These are phyloP conservation scores for Rhynchosporium agropyri DNA, from an alignment of 2,329 filamentous ascomycete species.

Conservation along the genomic window DNA sequence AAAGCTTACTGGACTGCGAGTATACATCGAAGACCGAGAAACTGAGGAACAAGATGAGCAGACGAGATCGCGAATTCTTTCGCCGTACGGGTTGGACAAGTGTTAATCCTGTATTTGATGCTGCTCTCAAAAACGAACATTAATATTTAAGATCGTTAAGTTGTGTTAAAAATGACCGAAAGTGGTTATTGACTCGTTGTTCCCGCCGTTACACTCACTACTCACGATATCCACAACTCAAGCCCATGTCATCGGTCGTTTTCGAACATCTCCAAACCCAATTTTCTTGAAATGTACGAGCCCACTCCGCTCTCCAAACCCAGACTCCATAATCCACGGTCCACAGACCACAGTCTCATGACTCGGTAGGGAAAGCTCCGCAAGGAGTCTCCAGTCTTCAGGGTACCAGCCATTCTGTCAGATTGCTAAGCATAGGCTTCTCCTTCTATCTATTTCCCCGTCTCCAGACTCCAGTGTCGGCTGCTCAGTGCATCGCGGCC, in stretches of 20 bases:
- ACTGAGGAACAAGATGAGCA: background rate
- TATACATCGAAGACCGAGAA: background rate
- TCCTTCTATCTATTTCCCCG: conserved; percentile 7
- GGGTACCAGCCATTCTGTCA: background rate
- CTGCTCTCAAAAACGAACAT: too few relatives aligned
- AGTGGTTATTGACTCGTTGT: too few relatives aligned
- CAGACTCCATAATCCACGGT: conserved; percentile 14
- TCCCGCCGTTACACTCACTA: too few relatives aligned
- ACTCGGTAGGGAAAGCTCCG: background rate
- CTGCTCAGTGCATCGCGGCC: conserved; percentile 2
- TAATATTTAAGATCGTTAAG: too few relatives aligned
- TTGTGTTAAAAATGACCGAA: too few relatives aligned
- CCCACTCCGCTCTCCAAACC: conserved; percentile 16
- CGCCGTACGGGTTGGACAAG: background rate
- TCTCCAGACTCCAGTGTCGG: background rate
- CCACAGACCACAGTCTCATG: conserved; percentile 8
- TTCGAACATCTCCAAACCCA: too few relatives aligned
- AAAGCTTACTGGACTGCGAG: conserved; percentile 4
- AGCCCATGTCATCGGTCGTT: background rate
- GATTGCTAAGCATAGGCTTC: background rate
- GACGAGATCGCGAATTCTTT: background rate
- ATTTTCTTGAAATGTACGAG: background rate
- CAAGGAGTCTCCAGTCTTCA: conserved; percentile 17
- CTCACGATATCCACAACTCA: conserved; percentile 4
- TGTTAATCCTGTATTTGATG: too few relatives aligned